These are phyloP conservation scores for Nakaseomyces uthaithaninus DNA, from an alignment of 1,139 yeast species.

Conservation along the genomic window DNA sequence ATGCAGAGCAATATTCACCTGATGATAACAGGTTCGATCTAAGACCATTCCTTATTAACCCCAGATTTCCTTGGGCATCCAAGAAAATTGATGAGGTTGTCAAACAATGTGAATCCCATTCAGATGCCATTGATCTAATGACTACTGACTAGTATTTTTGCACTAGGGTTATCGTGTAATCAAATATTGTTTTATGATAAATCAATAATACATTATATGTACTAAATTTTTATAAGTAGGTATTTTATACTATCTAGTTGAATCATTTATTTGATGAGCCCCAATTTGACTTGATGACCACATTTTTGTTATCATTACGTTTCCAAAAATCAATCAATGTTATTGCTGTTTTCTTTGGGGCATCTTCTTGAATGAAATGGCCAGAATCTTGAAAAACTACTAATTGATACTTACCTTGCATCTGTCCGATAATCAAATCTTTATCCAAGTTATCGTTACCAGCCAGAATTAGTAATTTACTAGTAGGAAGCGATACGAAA, in stretches of 20 bases:
- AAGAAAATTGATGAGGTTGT: slow-evolving; percentile 78
- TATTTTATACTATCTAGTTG: slow-evolving; percentile 5
- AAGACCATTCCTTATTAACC: slow-evolving; percentile 86
- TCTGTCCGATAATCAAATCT: slow-evolving; percentile 81
- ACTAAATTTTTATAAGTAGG: neutral
- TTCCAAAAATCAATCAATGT: slow-evolving; percentile 50
- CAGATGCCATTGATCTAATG: slow-evolving; percentile 34
- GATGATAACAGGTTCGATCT: slow-evolving; percentile 95
- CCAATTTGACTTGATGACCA: slow-evolving; percentile 36
- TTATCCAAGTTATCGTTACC: slow-evolving; percentile 87
- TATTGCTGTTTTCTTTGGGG: slow-evolving; percentile 57
- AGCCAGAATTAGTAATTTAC: slow-evolving; percentile 73
- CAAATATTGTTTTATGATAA: neutral
- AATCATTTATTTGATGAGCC: slow-evolving; percentile 16
- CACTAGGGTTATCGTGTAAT: neutral
- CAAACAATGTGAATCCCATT: slow-evolving; percentile 38
- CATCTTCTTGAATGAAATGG: slow-evolving; percentile 89
- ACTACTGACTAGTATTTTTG: slow-evolving; percentile 34
- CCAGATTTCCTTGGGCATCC: slow-evolving; percentile 86
- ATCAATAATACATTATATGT: neutral
- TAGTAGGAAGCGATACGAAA: slow-evolving; percentile 49
- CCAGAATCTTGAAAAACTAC: slow-evolving; percentile 78
- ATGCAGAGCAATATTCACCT: slow-evolving; percentile 96
- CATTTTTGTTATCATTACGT: slow-evolving; percentile 38
- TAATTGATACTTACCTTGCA: slow-evolving; percentile 92